Evolutionary conservation across 2,329 filamentous ascomycete genomes (phyloP), one percentile per base, ranked within the genome.

Genomic region (Triangularia setosa): DNA sequence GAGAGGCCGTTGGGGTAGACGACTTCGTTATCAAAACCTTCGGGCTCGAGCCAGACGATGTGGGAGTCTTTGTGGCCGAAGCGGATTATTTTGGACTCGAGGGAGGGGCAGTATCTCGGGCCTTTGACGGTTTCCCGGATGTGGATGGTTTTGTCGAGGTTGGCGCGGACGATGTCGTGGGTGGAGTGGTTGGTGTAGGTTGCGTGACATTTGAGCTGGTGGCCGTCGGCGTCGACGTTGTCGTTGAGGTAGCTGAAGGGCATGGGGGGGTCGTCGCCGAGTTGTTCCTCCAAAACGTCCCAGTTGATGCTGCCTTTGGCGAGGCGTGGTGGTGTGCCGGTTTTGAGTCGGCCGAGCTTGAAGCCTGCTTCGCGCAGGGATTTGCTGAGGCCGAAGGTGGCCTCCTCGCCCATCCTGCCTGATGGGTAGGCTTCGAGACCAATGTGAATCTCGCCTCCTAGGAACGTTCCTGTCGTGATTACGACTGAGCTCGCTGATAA

Each of bases 1-100:
- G 93, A 97, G 44, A 99, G 88, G 0, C 95, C 95, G 72, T 99
- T 99, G 0, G 95, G 95, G 73, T 99, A 99, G 63, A 99, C 89
- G 54, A 97, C 83, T 69, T 96, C 87, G 73, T 87, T 96, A 68
- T 93, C 86, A 72, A 97, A 96, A 2, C 95, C 95, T 80, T 99
- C 95, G 0, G 94, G 95, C 75, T 99, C 95, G 14, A 99, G 86
- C 95, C 95, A 99, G 62, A 99, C 90, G 69, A 97, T 91, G 72
- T 99, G 95, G 5, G 83, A 84, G 21, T 88, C 80, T 74, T 93
- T 95, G 67, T 95, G 84, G 3, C 87, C 82, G 74, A 99, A 99
- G 8, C 91, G 88, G 54, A 97, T 89, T 58, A 99, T 84, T 76
- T 99, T 99, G 16, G 93, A 93, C 77, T 99, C 95, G 3, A 99